These are phyloP conservation scores for Yarrowia divulgata DNA, from an alignment of 805 yeast genomes.

Conservation along the genomic window DNA sequence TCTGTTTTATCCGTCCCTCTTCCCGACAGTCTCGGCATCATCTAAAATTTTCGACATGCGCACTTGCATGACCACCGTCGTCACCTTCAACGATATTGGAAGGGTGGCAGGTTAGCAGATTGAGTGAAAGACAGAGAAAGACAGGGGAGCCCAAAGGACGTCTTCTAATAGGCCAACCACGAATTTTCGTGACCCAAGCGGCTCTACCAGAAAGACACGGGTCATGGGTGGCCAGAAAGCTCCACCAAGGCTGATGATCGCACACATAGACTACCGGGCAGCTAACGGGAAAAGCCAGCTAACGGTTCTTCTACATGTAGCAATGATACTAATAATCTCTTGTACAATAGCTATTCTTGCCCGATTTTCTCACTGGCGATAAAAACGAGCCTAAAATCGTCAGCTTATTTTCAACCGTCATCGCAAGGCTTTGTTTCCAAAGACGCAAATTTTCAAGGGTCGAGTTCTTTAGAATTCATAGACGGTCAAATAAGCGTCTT, in stretches of 20 bases:
- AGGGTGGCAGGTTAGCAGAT: constrained; percentile 2
- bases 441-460: constrained; percentile 14
- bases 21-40: not conserved
- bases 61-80: constrained; percentile 28
- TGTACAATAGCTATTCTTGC: no score
- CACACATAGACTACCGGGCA: not conserved
- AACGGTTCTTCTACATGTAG: no score
- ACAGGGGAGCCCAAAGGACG: constrained; percentile 7
- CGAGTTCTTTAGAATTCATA: constrained; percentile 14
- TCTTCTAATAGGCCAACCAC: constrained; percentile 2
- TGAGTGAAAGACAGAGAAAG: not conserved
- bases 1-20: not conserved
- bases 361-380: no score
- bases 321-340: no score
- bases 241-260: not conserved
- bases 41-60: constrained; percentile 20
- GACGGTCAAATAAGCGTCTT: constrained; percentile 17
- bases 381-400: not conserved
- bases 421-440: not conserved
- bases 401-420: not conserved
- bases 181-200: not conserved
- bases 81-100: constrained; percentile 24
- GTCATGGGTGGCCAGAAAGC: no score
- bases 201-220: not conserved
- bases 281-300: no score